Conservation (phyloP, 345 rosid genomes). For the Litchi chinensis region DNA sequence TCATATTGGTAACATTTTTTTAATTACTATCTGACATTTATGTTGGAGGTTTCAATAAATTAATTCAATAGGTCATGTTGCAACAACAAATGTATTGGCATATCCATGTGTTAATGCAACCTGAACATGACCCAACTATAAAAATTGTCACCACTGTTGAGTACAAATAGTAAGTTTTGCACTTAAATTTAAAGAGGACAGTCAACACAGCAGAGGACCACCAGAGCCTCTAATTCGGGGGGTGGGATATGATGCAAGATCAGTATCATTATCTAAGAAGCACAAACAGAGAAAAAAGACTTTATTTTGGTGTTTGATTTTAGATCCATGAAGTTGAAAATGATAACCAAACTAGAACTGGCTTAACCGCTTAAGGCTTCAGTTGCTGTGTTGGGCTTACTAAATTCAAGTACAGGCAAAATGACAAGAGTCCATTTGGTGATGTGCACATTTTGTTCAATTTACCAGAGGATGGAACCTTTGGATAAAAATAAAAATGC, state of each 20-base stretch:
- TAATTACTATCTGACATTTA: neutral
- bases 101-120: neutral
- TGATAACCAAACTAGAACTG: neutral
- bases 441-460: neutral
- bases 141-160: too few relatives aligned
- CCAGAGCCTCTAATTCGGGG: neutral
- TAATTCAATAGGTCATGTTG: neutral
- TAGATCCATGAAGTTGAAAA: neutral
- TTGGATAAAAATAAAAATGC: neutral
- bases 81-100: neutral
- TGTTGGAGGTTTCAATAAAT: neutral
- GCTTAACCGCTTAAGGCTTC: neutral
- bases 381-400: neutral
- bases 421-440: neutral
- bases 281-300: neutral
- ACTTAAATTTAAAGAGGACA: neutral
- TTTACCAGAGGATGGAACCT: neutral
- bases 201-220: neutral
- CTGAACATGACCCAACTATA: too few relatives aligned
- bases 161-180: neutral
- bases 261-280: neutral
- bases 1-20: neutral
- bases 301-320: neutral
- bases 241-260: neutral
- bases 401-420: neutral